These are phyloP conservation scores for Rickenella mellea DNA, from an alignment of 768 basidiomycete species.

Conservation along the genomic window DNA sequence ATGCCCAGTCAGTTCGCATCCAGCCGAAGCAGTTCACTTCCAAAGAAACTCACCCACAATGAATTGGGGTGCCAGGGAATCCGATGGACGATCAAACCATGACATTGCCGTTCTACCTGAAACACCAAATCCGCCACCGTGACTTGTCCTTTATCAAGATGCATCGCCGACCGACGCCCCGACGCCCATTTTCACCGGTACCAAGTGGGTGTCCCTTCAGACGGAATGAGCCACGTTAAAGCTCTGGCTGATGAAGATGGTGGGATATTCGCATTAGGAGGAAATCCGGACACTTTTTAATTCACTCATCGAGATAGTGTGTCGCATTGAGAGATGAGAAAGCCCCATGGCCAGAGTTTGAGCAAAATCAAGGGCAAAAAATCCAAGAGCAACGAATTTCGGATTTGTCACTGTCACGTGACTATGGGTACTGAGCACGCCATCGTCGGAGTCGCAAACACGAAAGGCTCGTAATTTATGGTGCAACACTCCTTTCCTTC, in stretches of 20 bases:
- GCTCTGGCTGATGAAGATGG: too few species aligned
- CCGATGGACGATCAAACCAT: constrained; percentile 85
- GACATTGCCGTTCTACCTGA: constrained; percentile 73
- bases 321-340: too few species aligned
- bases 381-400: too few species aligned
- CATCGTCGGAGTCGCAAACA: too few species aligned
- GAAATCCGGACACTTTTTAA: constrained; percentile 7
- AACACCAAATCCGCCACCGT: constrained; percentile 37
- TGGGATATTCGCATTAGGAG: too few species aligned
- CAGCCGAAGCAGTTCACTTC: constrained; percentile 28
- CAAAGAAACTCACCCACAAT: constrained; percentile 52
- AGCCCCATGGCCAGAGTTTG: too few species aligned
- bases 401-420: too few species aligned
- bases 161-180: constrained; percentile 25
- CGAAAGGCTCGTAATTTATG: too few species aligned
- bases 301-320: too few species aligned
- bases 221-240: constrained; percentile 11
- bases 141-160: constrained; percentile 37
- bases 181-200: constrained; percentile 15
- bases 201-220: constrained; percentile 9
- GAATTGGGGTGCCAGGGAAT: constrained; percentile 88
- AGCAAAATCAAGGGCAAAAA: too few species aligned
- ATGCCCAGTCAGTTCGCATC: constrained; percentile 85
- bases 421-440: too few species aligned
- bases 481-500: too few species aligned